Evolutionary conservation across 257 asterid species (phyloP).

Genomic region (Przewalskia tangutica): DNA sequence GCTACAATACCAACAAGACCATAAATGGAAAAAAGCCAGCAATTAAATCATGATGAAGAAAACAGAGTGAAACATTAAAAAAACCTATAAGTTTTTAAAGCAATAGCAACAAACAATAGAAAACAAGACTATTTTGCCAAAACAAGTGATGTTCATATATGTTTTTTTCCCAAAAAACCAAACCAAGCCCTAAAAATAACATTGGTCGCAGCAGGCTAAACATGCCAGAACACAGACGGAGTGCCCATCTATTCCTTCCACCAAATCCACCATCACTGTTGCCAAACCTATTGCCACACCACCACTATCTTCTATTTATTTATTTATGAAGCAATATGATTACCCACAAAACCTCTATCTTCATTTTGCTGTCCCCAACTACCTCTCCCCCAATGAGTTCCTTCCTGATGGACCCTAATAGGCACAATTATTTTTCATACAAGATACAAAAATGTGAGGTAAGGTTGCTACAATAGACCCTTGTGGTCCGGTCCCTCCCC

Average conservation of each 20-base stretch:
- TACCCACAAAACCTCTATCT: not conserved
- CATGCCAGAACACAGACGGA: not conserved
- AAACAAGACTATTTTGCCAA: not conserved
- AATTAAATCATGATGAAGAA: not conserved
- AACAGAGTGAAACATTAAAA: not conserved
- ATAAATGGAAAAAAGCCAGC: not conserved
- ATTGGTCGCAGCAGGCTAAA: not conserved
- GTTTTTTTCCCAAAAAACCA: not conserved
- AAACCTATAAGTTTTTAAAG: not conserved
- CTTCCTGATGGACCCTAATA: not conserved
- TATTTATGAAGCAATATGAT: not conserved
- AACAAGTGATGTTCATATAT: not conserved
- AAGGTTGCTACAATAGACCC: too few relatives aligned
- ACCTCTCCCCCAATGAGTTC: not conserved
- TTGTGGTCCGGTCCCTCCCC: too few relatives aligned
- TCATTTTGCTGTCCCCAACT: not conserved
- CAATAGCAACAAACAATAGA: not conserved
- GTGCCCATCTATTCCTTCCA: not conserved
- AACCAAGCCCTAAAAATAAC: not conserved
- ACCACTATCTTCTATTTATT: not conserved
- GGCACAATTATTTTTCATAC: not conserved
- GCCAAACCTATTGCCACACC: not conserved
- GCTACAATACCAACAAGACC: constrained; percentile 31
- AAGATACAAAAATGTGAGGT: too few relatives aligned
- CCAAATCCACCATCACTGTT: not conserved